Conservation (phyloP, 352 stramenopile species). For the Saprolegnia diclina region DNA sequence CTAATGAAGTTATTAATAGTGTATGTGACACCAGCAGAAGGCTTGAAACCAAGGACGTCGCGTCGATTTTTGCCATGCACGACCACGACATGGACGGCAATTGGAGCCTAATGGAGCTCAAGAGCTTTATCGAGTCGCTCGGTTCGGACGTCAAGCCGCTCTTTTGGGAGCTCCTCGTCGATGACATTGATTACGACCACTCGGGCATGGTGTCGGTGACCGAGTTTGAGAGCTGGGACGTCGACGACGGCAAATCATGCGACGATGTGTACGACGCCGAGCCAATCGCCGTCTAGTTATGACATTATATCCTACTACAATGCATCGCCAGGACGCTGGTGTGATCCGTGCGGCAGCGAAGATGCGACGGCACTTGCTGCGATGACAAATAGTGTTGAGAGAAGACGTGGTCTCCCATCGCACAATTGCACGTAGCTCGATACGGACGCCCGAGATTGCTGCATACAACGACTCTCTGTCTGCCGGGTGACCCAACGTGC, state of each 20-base stretch:
- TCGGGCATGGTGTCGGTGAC: slow-evolving; percentile 14
- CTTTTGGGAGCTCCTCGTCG: slow-evolving; percentile 14
- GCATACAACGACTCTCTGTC: too few species aligned
- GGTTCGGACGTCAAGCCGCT: not conserved
- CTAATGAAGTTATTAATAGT: too few species aligned
- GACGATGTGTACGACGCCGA: slow-evolving; percentile 6
- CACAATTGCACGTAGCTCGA: too few species aligned
- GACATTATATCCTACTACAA: too few species aligned
- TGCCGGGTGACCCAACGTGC: too few species aligned
- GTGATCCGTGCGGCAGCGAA: too few species aligned
- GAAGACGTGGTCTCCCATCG: too few species aligned
- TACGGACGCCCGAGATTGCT: too few species aligned
- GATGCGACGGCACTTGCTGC: too few species aligned
- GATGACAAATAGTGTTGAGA: too few species aligned
- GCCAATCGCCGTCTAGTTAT: not conserved
- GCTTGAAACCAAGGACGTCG: slow-evolving; percentile 9
- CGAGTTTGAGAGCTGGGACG: slow-evolving; percentile 22
- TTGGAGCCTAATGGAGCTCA: slow-evolving; percentile 21
- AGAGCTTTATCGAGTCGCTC: not conserved
- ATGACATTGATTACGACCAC: slow-evolving; percentile 20
- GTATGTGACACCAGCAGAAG: too few species aligned
- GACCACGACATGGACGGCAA: slow-evolving; percentile 3
- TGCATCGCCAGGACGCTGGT: too few species aligned
- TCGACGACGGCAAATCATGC: not conserved
- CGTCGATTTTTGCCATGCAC: not conserved